Evolutionary conservation across 176 grass and related monocot genomes (phyloP).

Genomic region (Rhipidocladum racemiflorum): DNA sequence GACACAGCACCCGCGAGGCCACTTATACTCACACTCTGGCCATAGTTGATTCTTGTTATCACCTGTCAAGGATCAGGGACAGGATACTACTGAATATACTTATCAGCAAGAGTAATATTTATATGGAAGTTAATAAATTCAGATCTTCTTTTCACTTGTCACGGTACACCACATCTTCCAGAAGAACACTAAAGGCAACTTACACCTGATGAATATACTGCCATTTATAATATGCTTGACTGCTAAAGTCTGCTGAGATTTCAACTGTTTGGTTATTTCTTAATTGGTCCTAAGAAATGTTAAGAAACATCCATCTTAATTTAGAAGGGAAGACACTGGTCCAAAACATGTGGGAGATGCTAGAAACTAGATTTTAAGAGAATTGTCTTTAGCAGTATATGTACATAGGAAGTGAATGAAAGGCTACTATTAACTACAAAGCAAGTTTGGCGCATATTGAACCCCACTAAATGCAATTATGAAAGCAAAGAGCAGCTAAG

Average conservation of each 20-base stretch:
- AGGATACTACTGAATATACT: not conserved
- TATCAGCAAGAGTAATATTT: too few relatives aligned
- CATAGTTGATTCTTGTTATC: slow-evolving; percentile 96
- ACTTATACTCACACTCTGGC: slow-evolving; percentile 67
- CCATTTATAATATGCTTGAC: too few relatives aligned
- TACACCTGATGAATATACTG: not conserved
- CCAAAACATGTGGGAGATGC: too few relatives aligned
- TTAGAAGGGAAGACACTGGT: too few relatives aligned
- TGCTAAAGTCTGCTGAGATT: not conserved
- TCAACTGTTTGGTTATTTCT: not conserved
- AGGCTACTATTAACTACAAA: not conserved
- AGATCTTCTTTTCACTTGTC: not conserved
- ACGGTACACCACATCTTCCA: not conserved
- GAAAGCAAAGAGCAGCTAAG: not conserved
- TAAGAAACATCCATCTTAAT: not conserved
- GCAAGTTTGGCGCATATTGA: not conserved
- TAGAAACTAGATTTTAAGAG: too few relatives aligned
- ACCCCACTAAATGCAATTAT: not conserved
- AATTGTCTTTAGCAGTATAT: too few relatives aligned
- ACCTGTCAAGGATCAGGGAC: slow-evolving; percentile 41
- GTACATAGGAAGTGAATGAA: too few relatives aligned
- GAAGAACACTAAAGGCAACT: not conserved
- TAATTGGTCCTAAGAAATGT: not conserved
- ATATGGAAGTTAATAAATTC: not conserved
- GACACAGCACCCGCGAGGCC: slow-evolving; percentile 79